A percentile compares a stretch with the other conserved stretches of the same genome.
phyloP scores from a whole-genome alignment of 345 rosid species.

The Aquilaria yunnanensis region DNA sequence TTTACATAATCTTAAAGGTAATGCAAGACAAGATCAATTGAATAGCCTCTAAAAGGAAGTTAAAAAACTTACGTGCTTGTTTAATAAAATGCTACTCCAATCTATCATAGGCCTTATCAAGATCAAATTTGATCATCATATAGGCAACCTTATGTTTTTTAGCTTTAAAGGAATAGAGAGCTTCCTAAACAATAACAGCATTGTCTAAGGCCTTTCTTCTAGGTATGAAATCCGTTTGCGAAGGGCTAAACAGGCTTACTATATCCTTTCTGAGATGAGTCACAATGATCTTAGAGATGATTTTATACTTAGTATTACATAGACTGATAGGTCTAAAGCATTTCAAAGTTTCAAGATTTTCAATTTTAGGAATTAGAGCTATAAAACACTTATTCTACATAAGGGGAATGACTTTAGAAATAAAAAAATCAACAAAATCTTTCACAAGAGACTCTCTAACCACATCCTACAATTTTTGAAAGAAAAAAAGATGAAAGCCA shows the following conservation, averaged over 20 bases:
- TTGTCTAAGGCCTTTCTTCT: not conserved
- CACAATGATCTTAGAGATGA: too few relatives aligned
- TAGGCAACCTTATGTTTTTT: not conserved
- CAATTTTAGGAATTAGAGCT: not conserved
- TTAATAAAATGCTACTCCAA: not conserved
- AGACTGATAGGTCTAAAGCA: not conserved
- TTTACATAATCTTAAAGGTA: not conserved
- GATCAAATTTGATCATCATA: not conserved
- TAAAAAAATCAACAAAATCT: not conserved
- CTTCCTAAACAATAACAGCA: not conserved
- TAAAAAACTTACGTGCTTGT: not conserved
- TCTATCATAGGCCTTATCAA: not conserved
- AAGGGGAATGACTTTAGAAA: not conserved
- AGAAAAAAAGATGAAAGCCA: too few relatives aligned
- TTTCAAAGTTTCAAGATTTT: not conserved
- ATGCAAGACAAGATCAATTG: not conserved
- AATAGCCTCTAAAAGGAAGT: not conserved
- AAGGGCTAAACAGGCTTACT: not conserved
- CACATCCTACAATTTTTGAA: too few relatives aligned
- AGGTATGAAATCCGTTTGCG: not conserved
- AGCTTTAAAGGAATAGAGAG: not conserved
- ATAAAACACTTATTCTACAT: not conserved
- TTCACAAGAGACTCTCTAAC: too few relatives aligned
- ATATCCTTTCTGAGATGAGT: too few relatives aligned
- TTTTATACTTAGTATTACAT: not conserved